Percentiles rank a stretch among this genome's conserved stretches.
Evolutionary conservation across 176 grass and related monocot species (phyloP).

Genomic region (Otatea glauca): DNA sequence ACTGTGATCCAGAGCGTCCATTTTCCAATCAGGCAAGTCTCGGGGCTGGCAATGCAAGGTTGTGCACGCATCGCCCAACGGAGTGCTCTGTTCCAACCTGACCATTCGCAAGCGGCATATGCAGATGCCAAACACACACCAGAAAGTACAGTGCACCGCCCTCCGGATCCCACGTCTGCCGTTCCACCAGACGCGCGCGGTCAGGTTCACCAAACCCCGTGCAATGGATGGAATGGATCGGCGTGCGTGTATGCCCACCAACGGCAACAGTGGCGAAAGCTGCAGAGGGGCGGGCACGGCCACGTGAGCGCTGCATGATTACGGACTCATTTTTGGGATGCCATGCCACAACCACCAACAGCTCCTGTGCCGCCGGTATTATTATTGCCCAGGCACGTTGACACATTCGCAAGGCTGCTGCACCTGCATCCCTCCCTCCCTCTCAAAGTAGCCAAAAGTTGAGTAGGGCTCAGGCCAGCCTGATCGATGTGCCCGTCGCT

Average conservation of each 20-base stretch:
- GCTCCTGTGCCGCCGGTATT: constrained; percentile 41
- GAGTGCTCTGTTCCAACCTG: not conserved
- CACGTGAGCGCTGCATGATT: constrained; percentile 51
- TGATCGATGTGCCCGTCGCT: not conserved
- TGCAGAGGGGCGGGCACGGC: constrained; percentile 25
- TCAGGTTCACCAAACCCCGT: constrained; percentile 13
- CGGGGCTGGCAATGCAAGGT: not conserved
- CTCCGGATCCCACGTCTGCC: not conserved
- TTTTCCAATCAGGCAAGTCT: not conserved
- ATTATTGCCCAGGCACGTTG: constrained; percentile 37
- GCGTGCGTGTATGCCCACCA: not conserved
- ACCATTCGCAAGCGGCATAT: not conserved
- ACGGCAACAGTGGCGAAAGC: constrained; percentile 40
- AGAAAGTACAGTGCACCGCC: not conserved
- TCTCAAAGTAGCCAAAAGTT: constrained; percentile 23
- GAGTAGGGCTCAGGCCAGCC: not conserved
- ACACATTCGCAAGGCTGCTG: constrained; percentile 38
- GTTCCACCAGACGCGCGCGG: not conserved
- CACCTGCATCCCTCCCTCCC: constrained; percentile 2
- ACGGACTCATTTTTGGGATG: constrained; percentile 38
- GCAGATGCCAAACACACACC: constrained; percentile 9
- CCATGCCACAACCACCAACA: constrained; percentile 49
- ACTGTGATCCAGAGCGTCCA: not conserved
- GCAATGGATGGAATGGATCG: not conserved
- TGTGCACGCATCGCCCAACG: not conserved